Conservation (phyloP, 2,329 filamentous ascomycete genomes). For the Fusarium bactridioides region DNA sequence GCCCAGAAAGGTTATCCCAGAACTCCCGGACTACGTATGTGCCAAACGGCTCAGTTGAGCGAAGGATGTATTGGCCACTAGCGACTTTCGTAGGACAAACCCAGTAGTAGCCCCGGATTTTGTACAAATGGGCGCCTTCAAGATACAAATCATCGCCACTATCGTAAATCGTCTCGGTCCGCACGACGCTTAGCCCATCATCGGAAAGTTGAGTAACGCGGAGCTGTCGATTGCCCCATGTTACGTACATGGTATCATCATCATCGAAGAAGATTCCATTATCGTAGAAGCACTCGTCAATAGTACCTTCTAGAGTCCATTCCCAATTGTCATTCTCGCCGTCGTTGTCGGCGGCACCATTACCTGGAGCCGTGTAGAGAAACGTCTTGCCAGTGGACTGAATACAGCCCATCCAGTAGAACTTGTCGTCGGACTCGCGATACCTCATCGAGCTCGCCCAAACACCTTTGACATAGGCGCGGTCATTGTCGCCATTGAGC, state of each 20-base stretch:
- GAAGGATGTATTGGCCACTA: neutral
- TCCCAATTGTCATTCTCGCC: neutral
- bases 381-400: neutral
- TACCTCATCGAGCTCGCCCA: neutral
- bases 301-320: neutral
- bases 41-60: neutral
- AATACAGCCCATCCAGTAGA: neutral
- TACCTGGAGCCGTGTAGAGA: neutral
- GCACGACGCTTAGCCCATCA: neutral
- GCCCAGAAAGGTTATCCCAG: neutral
- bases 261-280: neutral
- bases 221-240: neutral
- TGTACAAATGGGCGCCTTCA: neutral
- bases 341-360: neutral
- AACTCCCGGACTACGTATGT: neutral
- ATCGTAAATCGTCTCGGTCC: neutral
- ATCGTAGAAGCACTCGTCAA: neutral
- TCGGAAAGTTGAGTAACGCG: neutral
- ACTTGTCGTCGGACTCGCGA: neutral
- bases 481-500: neutral
- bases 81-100: neutral
- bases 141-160: neutral
- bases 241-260: neutral
- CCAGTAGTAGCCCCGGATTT: neutral
- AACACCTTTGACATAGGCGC: neutral